Conservation (phyloP, 352 stramenopile genomes). For the Phytophthora kernoviae region DNA sequence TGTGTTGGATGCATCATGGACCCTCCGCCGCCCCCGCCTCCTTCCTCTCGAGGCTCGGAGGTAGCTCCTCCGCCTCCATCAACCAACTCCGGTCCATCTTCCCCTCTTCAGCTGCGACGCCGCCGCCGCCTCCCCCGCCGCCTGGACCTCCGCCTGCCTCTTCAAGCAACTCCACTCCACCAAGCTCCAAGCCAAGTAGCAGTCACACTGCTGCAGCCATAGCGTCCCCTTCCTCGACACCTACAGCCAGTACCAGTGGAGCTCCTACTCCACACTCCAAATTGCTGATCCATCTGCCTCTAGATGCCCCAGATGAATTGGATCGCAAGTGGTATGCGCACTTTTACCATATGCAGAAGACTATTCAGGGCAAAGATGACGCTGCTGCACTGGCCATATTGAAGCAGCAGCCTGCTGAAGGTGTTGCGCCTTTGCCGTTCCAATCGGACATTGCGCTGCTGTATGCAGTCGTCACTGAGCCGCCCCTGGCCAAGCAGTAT, state of each 20-base stretch:
- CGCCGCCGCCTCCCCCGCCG: constrained; percentile 46
- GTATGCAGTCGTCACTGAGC: constrained; percentile 80
- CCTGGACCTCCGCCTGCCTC: constrained; percentile 36
- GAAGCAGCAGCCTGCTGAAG: constrained; percentile 56
- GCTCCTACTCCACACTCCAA: constrained; percentile 64
- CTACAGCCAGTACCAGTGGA: constrained; percentile 26
- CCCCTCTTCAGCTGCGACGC: constrained; percentile 6
- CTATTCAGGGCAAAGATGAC: constrained; percentile 78
- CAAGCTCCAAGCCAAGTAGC: constrained; percentile 6
- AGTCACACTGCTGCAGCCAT: constrained; percentile 10
- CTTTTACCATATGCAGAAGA: constrained; percentile 87
- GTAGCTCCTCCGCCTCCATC: background rate
- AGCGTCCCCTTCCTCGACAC: constrained; percentile 30
- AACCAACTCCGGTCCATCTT: too few relatives aligned
- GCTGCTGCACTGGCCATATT: constrained; percentile 51
- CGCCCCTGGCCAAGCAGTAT: constrained; percentile 72
- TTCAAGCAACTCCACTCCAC: constrained; percentile 7
- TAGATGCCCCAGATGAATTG: constrained; percentile 79
- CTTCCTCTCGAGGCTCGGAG: constrained; percentile 4
- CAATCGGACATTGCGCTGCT: constrained; percentile 81
- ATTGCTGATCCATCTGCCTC: constrained; percentile 69
- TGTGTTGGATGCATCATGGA: constrained; percentile 17
- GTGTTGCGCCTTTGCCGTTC: constrained; percentile 52
- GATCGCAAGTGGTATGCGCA: constrained; percentile 89
- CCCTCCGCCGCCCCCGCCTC: constrained; percentile 25